These are phyloP conservation scores for Daldinia vernicosa DNA, from an alignment of 495 filamentous ascomycete genomes.

Conservation along the genomic window DNA sequence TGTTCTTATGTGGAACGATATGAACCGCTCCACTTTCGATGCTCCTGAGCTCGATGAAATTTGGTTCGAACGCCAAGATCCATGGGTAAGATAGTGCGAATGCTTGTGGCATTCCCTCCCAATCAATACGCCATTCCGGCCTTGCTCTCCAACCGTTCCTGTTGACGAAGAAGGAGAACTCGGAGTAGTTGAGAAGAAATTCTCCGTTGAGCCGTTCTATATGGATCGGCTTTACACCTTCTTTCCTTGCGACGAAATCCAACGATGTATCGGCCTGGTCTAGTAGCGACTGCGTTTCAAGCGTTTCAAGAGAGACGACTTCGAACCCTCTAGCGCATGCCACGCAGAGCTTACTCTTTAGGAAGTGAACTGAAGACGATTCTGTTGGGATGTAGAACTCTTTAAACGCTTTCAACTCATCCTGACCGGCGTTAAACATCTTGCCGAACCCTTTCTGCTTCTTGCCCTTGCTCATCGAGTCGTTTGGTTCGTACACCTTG, in stretches of 20 bases:
- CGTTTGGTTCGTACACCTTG: conserved; percentile 97
- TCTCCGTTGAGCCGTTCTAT: conserved; percentile 96
- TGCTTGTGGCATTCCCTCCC: conserved; percentile 90
- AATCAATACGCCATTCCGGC: conserved; percentile 95
- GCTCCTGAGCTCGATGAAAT: conserved; percentile 95
- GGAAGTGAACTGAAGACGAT: conserved; percentile 94
- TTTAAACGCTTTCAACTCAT: conserved; percentile 95
- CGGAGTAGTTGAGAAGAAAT: conserved; percentile 97
- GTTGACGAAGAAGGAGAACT: conserved; percentile 99
- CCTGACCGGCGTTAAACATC: conserved; percentile 93
- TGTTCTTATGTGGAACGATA: conserved; percentile 94
- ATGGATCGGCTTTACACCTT: conserved; percentile 94
- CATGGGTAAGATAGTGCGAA: conserved; percentile 96
- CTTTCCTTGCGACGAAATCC: conserved; percentile 92
- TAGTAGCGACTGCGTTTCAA: conserved; percentile 94
- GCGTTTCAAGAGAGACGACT: conserved; percentile 94
- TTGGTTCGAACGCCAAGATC: conserved; percentile 98
- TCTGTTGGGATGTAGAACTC: conserved; percentile 99
- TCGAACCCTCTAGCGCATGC: conserved; percentile 96
- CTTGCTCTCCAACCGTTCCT: conserved; percentile 96
- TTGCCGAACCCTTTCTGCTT: conserved; percentile 92
- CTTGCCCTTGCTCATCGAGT: conserved; percentile 84
- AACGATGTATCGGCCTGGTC: conserved; percentile 98
- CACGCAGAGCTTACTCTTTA: conserved; percentile 95
- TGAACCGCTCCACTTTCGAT: conserved; percentile 93